phyloP scores from a whole-genome alignment of 2,329 filamentous ascomycete species.

The Botryosphaeria dothidea region DNA sequence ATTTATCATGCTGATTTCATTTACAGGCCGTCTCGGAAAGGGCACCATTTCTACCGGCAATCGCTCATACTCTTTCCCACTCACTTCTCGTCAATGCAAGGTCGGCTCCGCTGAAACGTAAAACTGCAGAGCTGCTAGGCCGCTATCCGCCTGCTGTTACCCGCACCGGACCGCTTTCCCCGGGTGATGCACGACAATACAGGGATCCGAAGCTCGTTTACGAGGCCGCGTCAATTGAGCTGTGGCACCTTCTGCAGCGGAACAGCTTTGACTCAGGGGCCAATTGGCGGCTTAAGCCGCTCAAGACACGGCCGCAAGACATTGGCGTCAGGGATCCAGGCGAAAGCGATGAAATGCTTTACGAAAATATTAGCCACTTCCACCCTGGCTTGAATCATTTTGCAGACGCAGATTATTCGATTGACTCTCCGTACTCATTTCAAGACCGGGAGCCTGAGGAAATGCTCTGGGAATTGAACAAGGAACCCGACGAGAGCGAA shows the following conservation, averaged over 20 bases:
- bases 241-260: constrained; percentile 19
- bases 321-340: neutral
- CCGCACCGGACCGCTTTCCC: constrained; percentile 5
- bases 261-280: constrained; percentile 16
- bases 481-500: neutral
- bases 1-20: neutral
- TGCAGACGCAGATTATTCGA: neutral
- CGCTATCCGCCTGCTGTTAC: neutral
- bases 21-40: constrained; percentile 19
- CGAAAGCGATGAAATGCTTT: neutral
- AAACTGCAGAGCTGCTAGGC: constrained; percentile 11
- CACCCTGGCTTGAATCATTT: neutral
- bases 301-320: neutral
- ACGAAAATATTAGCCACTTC: neutral
- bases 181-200: neutral
- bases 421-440: neutral
- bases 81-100: constrained; percentile 21
- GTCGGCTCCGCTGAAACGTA: constrained; percentile 21
- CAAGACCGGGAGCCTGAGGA: neutral
- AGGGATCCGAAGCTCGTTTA: neutral
- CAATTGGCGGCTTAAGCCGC: constrained; percentile 12
- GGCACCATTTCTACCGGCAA: constrained; percentile 21
- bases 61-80: constrained; percentile 23
- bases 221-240: neutral
- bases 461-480: constrained; percentile 17